These are phyloP conservation scores for Trichoderma virens DNA, from an alignment of 495 filamentous ascomycete genomes.

Conservation along the genomic window DNA sequence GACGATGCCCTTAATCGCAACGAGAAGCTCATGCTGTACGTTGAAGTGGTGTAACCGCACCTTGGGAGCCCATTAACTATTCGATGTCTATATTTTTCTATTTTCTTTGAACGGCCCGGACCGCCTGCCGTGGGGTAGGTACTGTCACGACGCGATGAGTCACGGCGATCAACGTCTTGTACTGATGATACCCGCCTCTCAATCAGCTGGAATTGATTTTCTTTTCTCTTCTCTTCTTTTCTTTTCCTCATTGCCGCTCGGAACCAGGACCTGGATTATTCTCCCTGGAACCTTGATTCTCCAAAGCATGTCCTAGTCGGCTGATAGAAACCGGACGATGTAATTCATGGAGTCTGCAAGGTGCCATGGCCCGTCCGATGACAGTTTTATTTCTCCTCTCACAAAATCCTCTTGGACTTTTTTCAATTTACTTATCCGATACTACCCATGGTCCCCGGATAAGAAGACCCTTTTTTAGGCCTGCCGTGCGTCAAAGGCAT, in stretches of 20 bases:
- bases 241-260: background rate
- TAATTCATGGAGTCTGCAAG: no score
- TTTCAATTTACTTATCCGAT: no score
- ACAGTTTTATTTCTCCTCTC: no score
- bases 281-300: background rate
- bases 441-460: background rate
- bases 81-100: slow-evolving; percentile 2
- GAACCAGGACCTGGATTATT: no score
- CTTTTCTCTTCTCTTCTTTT: background rate
- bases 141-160: background rate
- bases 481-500: background rate
- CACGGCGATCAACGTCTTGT: background rate
- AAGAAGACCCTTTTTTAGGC: background rate
- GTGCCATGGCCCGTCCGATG: no score
- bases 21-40: slow-evolving; percentile 76
- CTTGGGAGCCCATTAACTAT: background rate
- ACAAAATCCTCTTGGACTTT: no score
- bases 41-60: slow-evolving; percentile 37
- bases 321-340: no score
- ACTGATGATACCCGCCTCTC: background rate
- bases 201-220: background rate
- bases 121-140: background rate
- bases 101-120: background rate
- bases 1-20: slow-evolving; percentile 73
- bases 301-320: background rate